Evolutionary conservation across 345 rosid species (phyloP).

Genomic region (Erodium maritimum): DNA sequence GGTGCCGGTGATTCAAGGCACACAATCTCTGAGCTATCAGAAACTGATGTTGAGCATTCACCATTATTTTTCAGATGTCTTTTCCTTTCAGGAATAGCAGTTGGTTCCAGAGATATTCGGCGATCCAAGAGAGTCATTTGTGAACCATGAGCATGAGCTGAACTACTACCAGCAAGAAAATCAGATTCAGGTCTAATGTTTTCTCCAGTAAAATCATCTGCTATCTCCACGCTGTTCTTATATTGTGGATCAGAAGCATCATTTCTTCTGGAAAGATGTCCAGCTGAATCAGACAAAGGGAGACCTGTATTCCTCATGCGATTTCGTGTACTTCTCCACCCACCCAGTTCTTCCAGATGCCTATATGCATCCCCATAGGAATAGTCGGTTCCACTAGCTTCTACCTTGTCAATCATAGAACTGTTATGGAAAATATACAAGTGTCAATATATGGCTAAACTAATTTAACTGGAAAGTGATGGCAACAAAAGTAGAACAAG

Average conservation of each 20-base stretch:
- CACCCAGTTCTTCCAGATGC: slow-evolving; percentile 18
- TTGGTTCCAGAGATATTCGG: slow-evolving; percentile 5
- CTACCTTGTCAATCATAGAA: slow-evolving; percentile 14
- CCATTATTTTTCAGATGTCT: slow-evolving; percentile 29
- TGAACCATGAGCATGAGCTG: slow-evolving; percentile 12
- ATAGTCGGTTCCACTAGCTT: slow-evolving; percentile 16
- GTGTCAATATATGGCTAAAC: background rate
- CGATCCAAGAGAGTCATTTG: slow-evolving; percentile 12
- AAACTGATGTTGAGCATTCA: slow-evolving; percentile 20
- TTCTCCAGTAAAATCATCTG: slow-evolving; percentile 17
- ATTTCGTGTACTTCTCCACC: slow-evolving; percentile 53
- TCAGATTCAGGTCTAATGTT: slow-evolving; percentile 10
- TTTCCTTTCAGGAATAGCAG: slow-evolving; percentile 23
- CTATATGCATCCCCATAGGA: slow-evolving; percentile 15
- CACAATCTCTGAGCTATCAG: slow-evolving; percentile 33
- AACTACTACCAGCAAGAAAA: slow-evolving; percentile 5
- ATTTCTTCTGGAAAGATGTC: slow-evolving; percentile 6
- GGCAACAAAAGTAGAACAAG: background rate
- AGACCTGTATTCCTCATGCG: slow-evolving; percentile 11
- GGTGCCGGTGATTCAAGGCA: slow-evolving; percentile 45
- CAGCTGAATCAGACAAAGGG: slow-evolving; percentile 7
- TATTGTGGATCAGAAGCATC: slow-evolving; percentile 13
- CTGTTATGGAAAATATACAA: slow-evolving; percentile 13
- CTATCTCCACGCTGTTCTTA: slow-evolving; percentile 14
- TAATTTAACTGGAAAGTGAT: background rate